Evolutionary conservation across 345 rosid species (phyloP), one percentile per base, ranked within the genome.

Genomic region (Citrus maxima): DNA sequence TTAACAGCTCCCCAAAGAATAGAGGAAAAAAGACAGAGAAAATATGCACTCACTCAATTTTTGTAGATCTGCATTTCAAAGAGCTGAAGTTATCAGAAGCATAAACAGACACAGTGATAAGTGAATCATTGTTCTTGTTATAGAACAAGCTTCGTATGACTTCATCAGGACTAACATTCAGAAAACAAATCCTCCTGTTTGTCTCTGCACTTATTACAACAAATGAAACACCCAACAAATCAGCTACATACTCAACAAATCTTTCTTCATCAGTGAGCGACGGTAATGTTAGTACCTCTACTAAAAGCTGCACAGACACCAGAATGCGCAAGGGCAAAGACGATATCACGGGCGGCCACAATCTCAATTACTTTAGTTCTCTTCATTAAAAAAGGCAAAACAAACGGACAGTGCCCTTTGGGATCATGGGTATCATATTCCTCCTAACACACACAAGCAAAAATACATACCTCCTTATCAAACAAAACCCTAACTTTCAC

Each of bases 361-460:
- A 96, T 96, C 91, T 96, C 99, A 28, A 93, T 90, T 30, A 96
- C 94, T 81, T 94, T 96, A 0, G 97, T 88, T 77, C 97, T 88
- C 83, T 96, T 96, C 92, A 88, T 92, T 82, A 96, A 82, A 84
- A 94, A 93, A 21, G 98, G 97, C 68, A 96, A 81, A 10, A 90
- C 98, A n/a, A 91, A 86, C 2, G 94, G 78, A 37, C 90, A 90
- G 61, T 89, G 97, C 18, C 97, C 98, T 66, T 93, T 94, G 4
- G 97, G 97, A 77, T 96, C 98, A 83, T 96, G 98, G 12, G 98
- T 96, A 80, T 96, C 99, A 59, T 94, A 96, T 81, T 96, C 97
- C 86, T 90, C 97, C 99, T 95, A 80, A 80, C 38, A 38, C 58
- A 61, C 72, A 73, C 10, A 27, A 67, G 58, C 21, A 25, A 7